Evolutionary conservation across 2,329 filamentous ascomycete genomes (phyloP).

Genomic region (Clarireedia monteithiana): DNA sequence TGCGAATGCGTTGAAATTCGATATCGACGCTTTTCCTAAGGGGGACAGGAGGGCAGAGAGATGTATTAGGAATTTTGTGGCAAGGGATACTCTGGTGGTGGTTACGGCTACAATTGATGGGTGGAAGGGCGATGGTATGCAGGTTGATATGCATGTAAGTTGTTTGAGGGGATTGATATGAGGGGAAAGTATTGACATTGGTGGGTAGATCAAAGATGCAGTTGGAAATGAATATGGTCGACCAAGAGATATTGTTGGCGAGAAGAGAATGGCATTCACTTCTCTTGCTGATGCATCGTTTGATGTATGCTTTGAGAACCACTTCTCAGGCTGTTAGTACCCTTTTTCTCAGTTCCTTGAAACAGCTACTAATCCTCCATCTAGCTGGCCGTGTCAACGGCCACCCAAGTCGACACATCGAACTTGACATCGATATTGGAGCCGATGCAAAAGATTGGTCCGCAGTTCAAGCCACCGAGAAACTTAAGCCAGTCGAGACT

Average conservation of each 20-base stretch:
- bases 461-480: conserved; percentile 91
- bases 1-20: conserved; percentile 79
- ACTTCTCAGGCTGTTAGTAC: conserved; percentile 59
- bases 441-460: conserved; percentile 85
- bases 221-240: conserved; percentile 93
- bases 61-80: conserved; percentile 95
- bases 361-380: neutral
- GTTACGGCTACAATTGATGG: conserved; percentile 86
- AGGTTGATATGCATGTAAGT: conserved; percentile 87
- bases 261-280: conserved; percentile 80
- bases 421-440: conserved; percentile 32
- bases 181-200: neutral
- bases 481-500: conserved; percentile 93
- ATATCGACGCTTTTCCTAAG: conserved; percentile 63
- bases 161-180: neutral
- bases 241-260: conserved; percentile 83
- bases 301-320: conserved; percentile 93
- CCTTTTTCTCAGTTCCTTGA: neutral
- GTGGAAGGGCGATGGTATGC: conserved; percentile 83
- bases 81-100: conserved; percentile 85
- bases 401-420: conserved; percentile 54
- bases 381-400: neutral
- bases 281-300: conserved; percentile 87
- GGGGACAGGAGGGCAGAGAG: conserved; percentile 65
- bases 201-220: conserved; percentile 76